A percentile compares a stretch with the other conserved stretches of the same genome.
Conservation (phyloP, 2,329 filamentous ascomycete genomes). For the Ophiostoma tasmaniense region DNA sequence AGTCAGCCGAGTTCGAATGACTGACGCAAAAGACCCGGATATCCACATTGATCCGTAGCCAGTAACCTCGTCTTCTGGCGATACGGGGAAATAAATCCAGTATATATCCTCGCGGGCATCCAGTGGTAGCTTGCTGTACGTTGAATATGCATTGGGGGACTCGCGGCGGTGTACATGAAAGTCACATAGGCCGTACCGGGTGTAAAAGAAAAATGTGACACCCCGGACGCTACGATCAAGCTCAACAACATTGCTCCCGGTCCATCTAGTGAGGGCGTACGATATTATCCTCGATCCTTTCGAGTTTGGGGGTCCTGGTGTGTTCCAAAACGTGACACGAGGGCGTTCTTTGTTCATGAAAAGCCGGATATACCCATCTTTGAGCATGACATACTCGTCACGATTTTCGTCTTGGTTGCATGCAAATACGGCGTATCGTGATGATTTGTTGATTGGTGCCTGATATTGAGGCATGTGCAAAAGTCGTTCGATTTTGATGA, state of each 20-base stretch:
- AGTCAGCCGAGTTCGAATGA: neutral
- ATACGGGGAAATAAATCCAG: neutral
- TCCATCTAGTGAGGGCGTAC: neutral
- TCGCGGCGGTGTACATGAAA: neutral
- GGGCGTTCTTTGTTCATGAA: neutral
- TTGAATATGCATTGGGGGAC: neutral
- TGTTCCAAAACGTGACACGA: neutral
- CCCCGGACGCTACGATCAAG: neutral
- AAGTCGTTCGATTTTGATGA: neutral
- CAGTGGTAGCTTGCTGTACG: neutral
- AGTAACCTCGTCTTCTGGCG: neutral
- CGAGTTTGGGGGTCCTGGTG: neutral
- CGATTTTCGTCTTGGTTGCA: neutral
- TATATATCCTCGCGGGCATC: neutral
- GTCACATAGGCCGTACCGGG: neutral
- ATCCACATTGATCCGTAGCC: neutral
- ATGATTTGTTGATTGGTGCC: neutral
- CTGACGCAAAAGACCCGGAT: neutral
- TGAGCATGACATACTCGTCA: neutral
- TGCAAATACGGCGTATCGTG: neutral
- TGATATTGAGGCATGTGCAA: neutral
- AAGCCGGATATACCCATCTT: neutral
- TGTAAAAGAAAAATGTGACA: neutral
- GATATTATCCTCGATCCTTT: neutral
- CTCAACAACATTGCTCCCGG: neutral